These are phyloP conservation scores for Funneliformis caledonium DNA, from an alignment of 371 early-diverging fungal species.

Conservation along the genomic window DNA sequence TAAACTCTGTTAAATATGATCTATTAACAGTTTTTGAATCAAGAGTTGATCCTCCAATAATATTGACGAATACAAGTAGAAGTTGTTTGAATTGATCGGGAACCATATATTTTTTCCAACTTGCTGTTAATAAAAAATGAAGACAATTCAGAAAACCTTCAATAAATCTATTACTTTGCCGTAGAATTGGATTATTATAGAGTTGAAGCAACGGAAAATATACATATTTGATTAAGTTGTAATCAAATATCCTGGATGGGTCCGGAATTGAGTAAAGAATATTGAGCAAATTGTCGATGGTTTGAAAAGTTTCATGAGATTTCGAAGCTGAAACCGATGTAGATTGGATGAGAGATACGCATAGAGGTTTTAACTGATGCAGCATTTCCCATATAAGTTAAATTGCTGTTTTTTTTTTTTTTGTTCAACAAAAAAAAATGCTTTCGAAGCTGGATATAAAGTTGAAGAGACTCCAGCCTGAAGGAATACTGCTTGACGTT, in stretches of 20 bases:
- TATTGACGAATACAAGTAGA: slow-evolving; percentile 45
- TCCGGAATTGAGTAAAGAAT: slow-evolving; percentile 37
- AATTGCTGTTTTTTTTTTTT: background rate
- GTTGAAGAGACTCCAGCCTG: background rate
- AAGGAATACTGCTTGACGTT: slow-evolving; percentile 5
- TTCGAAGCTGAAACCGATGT: background rate
- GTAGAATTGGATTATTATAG: slow-evolving; percentile 37
- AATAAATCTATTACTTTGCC: slow-evolving; percentile 39
- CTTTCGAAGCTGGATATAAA: background rate
- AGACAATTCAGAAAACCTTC: slow-evolving; percentile 46
- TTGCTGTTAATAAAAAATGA: slow-evolving; percentile 41
- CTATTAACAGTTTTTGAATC: background rate
- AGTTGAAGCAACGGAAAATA: slow-evolving; percentile 44
- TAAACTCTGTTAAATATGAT: background rate
- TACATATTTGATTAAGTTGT: slow-evolving; percentile 43
- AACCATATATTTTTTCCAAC: slow-evolving; percentile 42
- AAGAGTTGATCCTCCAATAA: slow-evolving; percentile 31
- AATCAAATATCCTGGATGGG: slow-evolving; percentile 25
- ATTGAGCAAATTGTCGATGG: background rate
- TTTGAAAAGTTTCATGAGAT: background rate
- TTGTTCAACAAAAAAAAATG: background rate
- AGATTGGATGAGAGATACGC: slow-evolving; percentile 24
- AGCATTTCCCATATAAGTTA: background rate
- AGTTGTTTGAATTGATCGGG: slow-evolving; percentile 44
- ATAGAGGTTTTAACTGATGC: slow-evolving; percentile 36